These are phyloP conservation scores for Pythium dissotocum DNA, from an alignment of 352 stramenopile genomes.

Conservation along the genomic window DNA sequence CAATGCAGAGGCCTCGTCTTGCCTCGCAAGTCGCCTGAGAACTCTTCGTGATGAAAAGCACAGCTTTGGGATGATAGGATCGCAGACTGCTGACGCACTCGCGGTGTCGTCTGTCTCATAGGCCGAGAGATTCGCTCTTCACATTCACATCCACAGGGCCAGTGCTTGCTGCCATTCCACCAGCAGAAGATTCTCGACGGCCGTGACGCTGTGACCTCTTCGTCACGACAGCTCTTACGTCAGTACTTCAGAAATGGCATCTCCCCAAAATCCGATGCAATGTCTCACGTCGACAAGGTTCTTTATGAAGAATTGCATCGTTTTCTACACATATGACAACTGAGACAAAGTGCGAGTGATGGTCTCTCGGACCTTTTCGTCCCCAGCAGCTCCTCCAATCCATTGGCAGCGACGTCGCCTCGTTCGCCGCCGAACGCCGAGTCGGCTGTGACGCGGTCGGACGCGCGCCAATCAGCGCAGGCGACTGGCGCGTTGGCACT, in stretches of 20 bases:
- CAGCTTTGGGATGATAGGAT: too few relatives aligned
- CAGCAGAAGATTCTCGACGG: constrained; percentile 18
- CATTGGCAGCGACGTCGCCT: not conserved
- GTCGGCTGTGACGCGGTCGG: not conserved
- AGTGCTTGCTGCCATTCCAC: constrained; percentile 9
- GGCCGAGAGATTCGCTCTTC: too few relatives aligned
- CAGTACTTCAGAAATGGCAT: constrained; percentile 4
- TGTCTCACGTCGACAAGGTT: not conserved
- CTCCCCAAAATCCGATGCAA: constrained; percentile 11
- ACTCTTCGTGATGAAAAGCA: too few relatives aligned
- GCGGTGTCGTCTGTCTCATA: too few relatives aligned
- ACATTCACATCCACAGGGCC: constrained; percentile 9
- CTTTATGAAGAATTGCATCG: constrained; percentile 1
- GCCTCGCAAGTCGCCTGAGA: too few relatives aligned
- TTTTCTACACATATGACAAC: constrained; percentile 6
- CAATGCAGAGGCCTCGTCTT: too few relatives aligned
- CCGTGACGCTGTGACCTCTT: too few relatives aligned
- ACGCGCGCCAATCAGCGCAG: constrained; percentile 1
- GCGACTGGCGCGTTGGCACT: not conserved
- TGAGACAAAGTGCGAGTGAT: constrained; percentile 23
- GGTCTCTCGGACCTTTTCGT: constrained; percentile 16
- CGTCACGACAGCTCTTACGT: not conserved
- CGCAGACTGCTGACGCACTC: too few relatives aligned
- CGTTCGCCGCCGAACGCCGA: not conserved
- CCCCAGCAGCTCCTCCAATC: constrained; percentile 8